Base-by-base conservation (phyloP, 1,139 yeast species). In the Taiozyma onychis region DNA sequence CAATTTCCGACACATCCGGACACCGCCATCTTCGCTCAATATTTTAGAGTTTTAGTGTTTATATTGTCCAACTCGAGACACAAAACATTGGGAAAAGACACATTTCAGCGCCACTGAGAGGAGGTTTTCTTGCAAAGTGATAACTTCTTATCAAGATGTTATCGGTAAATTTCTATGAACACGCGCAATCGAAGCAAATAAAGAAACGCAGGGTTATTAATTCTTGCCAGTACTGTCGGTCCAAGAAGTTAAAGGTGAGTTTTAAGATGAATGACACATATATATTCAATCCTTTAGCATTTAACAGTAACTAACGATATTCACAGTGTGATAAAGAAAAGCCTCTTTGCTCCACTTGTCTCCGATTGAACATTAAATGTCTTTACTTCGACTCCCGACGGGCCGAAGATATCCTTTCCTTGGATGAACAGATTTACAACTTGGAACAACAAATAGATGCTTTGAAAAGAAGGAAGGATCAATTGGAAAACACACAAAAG, bases 291-390 rank as follows among this genome's bases (percentile, higher is more conserved):
- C 18, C 18, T 18, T 18, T 2, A 3, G 18, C 18, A 18, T 3
- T 18, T 18, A 2, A 18, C 41, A 41, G 39, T 35, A 7, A 18
- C 14, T 6, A 14, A 13, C 21, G 1, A 30, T 18, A 18, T 18
- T 18, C 18, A 5, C 26, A 51, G 53, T 51, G 53, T 43, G 53
- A 51, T 22, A 51, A 44, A 28, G 39, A 28, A n/a, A 48, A 44
- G 22, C 51, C 53, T 1, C 18, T 16, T 6, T 51, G 53, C 30
- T 44, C 49, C 6, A 44, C 44, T 1, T 51, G 53, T 35, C 11
- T 34, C 5, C 48, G 41, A 18, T 16, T 28, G 7, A 41, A 41
- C 7, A 21, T 44, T 3, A 7, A 21, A 7, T 51, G 53, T 21
- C 11, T 39, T n/a, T 51, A 51, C 35, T 41, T 43, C 26, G 39